Base-by-base conservation (phyloP, 202 grass and related monocot genomes). In the Elaeis oleifera region DNA sequence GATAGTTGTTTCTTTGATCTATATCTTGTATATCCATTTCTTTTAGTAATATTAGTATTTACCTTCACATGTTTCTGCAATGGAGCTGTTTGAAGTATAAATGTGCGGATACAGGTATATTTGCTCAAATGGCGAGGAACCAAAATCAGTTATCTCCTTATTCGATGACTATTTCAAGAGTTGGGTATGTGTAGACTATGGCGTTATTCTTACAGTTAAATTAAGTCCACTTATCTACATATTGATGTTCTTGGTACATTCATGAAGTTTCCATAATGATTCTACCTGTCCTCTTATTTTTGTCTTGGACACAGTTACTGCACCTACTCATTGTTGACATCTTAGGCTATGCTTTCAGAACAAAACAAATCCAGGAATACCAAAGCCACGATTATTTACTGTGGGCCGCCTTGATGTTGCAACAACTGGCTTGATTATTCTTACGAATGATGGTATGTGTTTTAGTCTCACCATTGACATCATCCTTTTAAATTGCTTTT, bases 341-440 rank as follows among this genome's bases (percentile, higher is more conserved):
- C 39, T 57, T 24, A 56, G 23, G 50, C 16, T 39, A 71, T 73
- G 56, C 78, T 68, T 72, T 49, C 79, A 97, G 87, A 79, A 78
- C 66, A 97, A 85, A 63, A 59, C 63, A 48, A 82, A 97, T 78
- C 82, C 84, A 69, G 84, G 87, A 53, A 16, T 85, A 71, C 92
- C 87, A 54, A 89, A 97, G 66, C 92, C 92, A 36, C 81, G 84
- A 16, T 81, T 97, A 16, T 97, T 91, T 80, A 91, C 84, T 74
- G 88, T 97, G 53, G 88, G 92, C 59, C 82, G 88, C 49, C 84
- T 97, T 71, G 92, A 97, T 81, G 92, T 97, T 83, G 92, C 88
- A 59, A 97, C 88, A 63, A 73, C 52, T 77, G 92, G 88, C 62
- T 74, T 97, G 67, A 97, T 97, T 74, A 75, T 97, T 72, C 79